Evolutionary conservation across 2,329 filamentous ascomycete genomes (phyloP).

Genomic region (Colletotrichum musae): DNA sequence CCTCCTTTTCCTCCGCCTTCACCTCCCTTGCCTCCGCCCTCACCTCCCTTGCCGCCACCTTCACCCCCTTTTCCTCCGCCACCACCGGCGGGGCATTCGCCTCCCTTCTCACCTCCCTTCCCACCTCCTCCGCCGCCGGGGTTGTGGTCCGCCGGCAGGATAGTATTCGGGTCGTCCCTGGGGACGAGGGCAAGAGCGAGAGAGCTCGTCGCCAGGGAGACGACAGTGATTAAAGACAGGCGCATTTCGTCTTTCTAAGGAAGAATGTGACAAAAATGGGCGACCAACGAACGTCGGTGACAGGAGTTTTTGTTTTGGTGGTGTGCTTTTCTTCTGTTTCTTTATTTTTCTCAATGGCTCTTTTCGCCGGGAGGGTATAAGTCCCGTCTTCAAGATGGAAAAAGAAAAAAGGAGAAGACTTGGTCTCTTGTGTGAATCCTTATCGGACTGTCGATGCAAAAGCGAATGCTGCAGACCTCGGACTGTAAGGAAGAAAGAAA

Average conservation of each 20-base stretch:
- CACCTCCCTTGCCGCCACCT: not conserved
- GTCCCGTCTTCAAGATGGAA: not conserved
- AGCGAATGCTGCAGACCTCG: constrained; percentile 12
- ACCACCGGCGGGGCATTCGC: not conserved
- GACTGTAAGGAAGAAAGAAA: not conserved
- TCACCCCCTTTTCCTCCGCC: constrained; percentile 1
- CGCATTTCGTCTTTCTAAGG: constrained; percentile 17
- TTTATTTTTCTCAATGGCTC: not conserved
- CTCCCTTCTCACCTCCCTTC: not conserved
- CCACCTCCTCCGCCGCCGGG: not conserved
- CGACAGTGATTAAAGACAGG: constrained; percentile 30
- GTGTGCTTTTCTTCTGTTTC: not conserved
- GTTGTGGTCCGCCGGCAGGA: not conserved
- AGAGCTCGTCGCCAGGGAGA: constrained; percentile 34
- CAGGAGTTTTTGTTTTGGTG: not conserved
- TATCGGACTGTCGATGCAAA: not conserved
- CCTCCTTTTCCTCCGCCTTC: not conserved
- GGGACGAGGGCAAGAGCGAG: constrained; percentile 26
- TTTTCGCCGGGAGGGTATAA: not conserved
- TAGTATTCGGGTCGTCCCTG: not conserved
- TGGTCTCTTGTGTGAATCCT: constrained; percentile 5
- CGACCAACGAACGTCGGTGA: constrained; percentile 1
- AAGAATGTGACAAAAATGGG: not conserved
- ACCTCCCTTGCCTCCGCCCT: not conserved
- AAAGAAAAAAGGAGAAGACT: not conserved